Conservation (phyloP, 805 yeast species). For the Starmerella davenportii region DNA sequence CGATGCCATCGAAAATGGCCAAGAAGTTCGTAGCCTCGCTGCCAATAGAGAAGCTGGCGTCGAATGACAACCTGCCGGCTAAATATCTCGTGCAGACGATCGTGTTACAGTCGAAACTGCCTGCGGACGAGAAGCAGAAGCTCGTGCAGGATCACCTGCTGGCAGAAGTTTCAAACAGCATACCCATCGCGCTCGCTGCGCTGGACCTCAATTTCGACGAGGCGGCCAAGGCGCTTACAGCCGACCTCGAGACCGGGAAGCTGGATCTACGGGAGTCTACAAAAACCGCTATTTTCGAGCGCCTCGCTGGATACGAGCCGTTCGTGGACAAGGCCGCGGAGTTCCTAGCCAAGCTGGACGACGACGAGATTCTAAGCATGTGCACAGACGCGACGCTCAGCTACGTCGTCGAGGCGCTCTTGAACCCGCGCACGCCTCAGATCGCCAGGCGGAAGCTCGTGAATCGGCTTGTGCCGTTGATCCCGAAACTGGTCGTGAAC, state of each 20-base stretch:
- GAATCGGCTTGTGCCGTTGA: constrained; percentile 39
- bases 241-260: constrained; percentile 9
- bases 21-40: constrained; percentile 51
- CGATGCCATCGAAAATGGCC: constrained; percentile 47
- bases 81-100: constrained; percentile 60
- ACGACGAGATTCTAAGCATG: constrained; percentile 50
- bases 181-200: constrained; percentile 2
- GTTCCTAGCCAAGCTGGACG: constrained; percentile 27
- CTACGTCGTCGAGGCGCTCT: constrained; percentile 59
- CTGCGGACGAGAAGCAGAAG: constrained; percentile 3
- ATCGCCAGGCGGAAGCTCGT: constrained; percentile 50
- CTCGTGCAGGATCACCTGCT: constrained; percentile 1
- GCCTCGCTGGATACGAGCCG: constrained; percentile 49
- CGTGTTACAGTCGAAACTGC: constrained; percentile 24
- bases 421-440: constrained; percentile 30
- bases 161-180: neutral
- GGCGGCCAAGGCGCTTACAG: constrained; percentile 16
- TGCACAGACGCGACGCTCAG: constrained; percentile 82
- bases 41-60: constrained; percentile 53
- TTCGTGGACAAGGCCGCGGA: constrained; percentile 32
- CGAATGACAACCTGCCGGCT: constrained; percentile 51
- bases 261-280: constrained; percentile 12
- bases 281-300: constrained; percentile 36
- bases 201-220: constrained; percentile 9
- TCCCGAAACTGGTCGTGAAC: constrained; percentile 51